phyloP scores from a whole-genome alignment of 2,329 filamentous ascomycete genomes.

The Aspergillus awamori region DNA sequence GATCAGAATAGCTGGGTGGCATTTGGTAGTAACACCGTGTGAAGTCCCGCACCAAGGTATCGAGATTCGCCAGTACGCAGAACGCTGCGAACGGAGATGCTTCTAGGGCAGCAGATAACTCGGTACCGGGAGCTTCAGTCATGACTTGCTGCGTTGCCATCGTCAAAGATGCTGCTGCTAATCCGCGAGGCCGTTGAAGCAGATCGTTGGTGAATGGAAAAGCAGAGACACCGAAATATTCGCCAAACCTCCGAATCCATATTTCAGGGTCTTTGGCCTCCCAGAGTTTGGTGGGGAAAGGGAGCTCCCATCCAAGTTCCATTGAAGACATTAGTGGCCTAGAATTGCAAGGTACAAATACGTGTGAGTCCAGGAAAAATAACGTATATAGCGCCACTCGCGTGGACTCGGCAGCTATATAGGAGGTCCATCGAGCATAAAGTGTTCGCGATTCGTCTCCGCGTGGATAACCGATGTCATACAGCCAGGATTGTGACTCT shows the following conservation, averaged over 20 bases:
- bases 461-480: not conserved
- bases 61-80: slow-evolving; percentile 1
- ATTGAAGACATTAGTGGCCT: slow-evolving; percentile 34
- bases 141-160: slow-evolving; percentile 39
- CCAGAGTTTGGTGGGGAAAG: slow-evolving; percentile 32
- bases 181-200: slow-evolving; percentile 14
- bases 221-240: not conserved
- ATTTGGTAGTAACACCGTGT: slow-evolving; percentile 41
- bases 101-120: slow-evolving; percentile 21
- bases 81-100: not conserved
- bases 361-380: slow-evolving; percentile 21
- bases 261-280: slow-evolving; percentile 31
- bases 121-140: slow-evolving; percentile 29
- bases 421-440: not conserved
- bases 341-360: slow-evolving; percentile 34
- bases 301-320: slow-evolving; percentile 41
- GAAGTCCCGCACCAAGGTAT: slow-evolving; percentile 35
- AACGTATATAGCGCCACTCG: not conserved
- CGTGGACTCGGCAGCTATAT: not conserved
- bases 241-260: slow-evolving; percentile 28
- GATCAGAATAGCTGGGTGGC: slow-evolving; percentile 34
- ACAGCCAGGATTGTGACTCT: not conserved
- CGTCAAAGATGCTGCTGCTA: slow-evolving; percentile 30
- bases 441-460: slow-evolving; percentile 16
- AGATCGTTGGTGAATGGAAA: not conserved